phyloP scores from a whole-genome alignment of 1,139 yeast species.

The Sugiyamaella castrensis region DNA sequence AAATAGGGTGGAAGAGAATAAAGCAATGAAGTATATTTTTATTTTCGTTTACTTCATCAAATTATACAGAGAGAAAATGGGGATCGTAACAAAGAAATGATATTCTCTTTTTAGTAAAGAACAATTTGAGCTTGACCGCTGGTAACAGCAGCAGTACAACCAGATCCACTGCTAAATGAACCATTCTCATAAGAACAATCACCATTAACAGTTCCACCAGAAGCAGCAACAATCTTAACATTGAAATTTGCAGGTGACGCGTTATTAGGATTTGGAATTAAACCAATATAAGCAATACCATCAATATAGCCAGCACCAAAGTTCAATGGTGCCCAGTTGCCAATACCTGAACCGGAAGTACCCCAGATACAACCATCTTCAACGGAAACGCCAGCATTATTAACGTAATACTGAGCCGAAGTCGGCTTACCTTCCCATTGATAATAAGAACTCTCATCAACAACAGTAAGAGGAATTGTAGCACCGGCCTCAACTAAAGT shows the following conservation, averaged over 20 bases:
- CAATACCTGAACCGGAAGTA: slow-evolving; percentile 68
- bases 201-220: slow-evolving; percentile 65
- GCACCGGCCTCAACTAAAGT: slow-evolving; percentile 73
- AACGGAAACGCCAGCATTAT: slow-evolving; percentile 88
- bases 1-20: not conserved
- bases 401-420: slow-evolving; percentile 94
- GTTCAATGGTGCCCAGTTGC: slow-evolving; percentile 98
- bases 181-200: slow-evolving; percentile 81
- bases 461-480: slow-evolving; percentile 67
- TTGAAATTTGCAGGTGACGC: slow-evolving; percentile 71
- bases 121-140: slow-evolving; percentile 75
- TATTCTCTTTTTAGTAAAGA: slow-evolving; percentile 43
- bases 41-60: not conserved
- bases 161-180: slow-evolving; percentile 60
- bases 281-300: slow-evolving; percentile 80
- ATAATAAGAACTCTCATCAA: slow-evolving; percentile 73
- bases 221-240: slow-evolving; percentile 75
- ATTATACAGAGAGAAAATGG: not conserved
- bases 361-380: slow-evolving; percentile 97
- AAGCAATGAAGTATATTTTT: not conserved
- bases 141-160: slow-evolving; percentile 92
- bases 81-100: not conserved
- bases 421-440: slow-evolving; percentile 79
- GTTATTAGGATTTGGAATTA: slow-evolving; percentile 96
- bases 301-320: slow-evolving; percentile 85